Base-by-base conservation (phyloP, 2,329 filamentous ascomycete genomes). In the Fusarium metavorans region DNA sequence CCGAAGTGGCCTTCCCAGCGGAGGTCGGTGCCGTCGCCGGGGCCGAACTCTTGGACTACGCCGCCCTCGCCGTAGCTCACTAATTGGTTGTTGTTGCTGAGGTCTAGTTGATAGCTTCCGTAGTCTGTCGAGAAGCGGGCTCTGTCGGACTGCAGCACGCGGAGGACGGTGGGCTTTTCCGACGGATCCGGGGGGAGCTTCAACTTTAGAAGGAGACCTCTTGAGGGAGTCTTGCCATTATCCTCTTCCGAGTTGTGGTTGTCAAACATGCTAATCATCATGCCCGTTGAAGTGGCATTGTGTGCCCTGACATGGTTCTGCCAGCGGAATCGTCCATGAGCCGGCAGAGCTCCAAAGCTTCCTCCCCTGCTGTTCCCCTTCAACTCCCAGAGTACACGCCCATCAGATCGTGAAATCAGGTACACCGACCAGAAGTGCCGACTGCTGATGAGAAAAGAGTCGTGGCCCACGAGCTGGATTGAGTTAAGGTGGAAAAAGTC, bases 241-340 rank as follows among this genome's bases (percentile, higher is more conserved):
- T 74, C 72, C 13, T 76, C 72, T 0, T 69, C 48, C 2, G 58
- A 78, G 32, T 83, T 83, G 52, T 79, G 81, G 52, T 84, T 84
- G 76, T 84, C 81, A 43, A 82, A 82, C 37, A 84, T 66, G 60
- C 79, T 82, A 13, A 84, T 71, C 1, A 72, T 67, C 27, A 81
- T 71, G 16, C 67, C 74, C 20, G 66, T 52, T 1, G 73, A 75
- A 0, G 71, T 71, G 1, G 77, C 71, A 7, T 76, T 74, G 8
- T 77, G 71, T 16, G 79, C 78, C 0, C 80, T 81, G 13, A 80
- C 82, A 20, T 83, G 77, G 59, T 83, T 83, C 69, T 83, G 81
- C 73, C 82, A 84, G 7, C 77, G 78, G 69, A 84, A 84, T 20
- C 76, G 74, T 10, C 77, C 80, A n/a, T 81, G 61, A 6, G 70